Evolutionary conservation across 805 yeast genomes (phyloP).

Genomic region (Kuraishia capsulata): DNA sequence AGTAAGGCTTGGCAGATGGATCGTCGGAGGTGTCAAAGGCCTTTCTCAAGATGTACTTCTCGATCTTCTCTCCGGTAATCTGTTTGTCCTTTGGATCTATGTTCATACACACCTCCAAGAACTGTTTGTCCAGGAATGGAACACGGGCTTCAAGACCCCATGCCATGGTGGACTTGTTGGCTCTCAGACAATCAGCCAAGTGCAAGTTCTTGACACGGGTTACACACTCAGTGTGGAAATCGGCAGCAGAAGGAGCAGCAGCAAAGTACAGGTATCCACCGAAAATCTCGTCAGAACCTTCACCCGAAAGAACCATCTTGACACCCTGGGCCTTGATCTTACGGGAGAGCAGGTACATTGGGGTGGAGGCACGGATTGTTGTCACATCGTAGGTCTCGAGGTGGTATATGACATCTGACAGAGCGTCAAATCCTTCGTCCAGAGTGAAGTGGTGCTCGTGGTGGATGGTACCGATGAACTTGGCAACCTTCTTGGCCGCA

Average conservation of each 20-base stretch:
- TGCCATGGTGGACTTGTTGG: slow-evolving; percentile 99
- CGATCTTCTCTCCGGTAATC: slow-evolving; percentile 75
- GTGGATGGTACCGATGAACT: slow-evolving; percentile 90
- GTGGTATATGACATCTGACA: slow-evolving; percentile 89
- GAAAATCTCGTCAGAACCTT: slow-evolving; percentile 97
- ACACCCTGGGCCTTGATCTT: slow-evolving; percentile 99
- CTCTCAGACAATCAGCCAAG: slow-evolving; percentile 94
- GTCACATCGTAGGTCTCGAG: slow-evolving; percentile 98
- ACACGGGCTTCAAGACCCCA: slow-evolving; percentile 99
- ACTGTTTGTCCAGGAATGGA: slow-evolving; percentile 93
- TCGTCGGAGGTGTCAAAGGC: slow-evolving; percentile 93
- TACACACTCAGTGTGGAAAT: slow-evolving; percentile 94
- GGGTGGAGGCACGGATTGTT: slow-evolving; percentile 97
- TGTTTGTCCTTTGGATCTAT: slow-evolving; percentile 89
- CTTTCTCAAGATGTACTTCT: slow-evolving; percentile 93
- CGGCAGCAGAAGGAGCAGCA: slow-evolving; percentile 86
- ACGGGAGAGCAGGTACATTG: slow-evolving; percentile 93
- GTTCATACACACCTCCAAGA: slow-evolving; percentile 89
- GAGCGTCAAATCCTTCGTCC: slow-evolving; percentile 94
- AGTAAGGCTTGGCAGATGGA: slow-evolving; percentile 69
- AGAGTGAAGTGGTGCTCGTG: slow-evolving; percentile 97
- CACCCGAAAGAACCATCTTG: slow-evolving; percentile 98
- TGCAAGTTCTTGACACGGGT: slow-evolving; percentile 96
- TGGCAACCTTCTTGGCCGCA: slow-evolving; percentile 96
- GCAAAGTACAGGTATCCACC: slow-evolving; percentile 99